Base-by-base conservation (phyloP, 1,139 yeast species). In the Hanseniaspora uvarum region DNA sequence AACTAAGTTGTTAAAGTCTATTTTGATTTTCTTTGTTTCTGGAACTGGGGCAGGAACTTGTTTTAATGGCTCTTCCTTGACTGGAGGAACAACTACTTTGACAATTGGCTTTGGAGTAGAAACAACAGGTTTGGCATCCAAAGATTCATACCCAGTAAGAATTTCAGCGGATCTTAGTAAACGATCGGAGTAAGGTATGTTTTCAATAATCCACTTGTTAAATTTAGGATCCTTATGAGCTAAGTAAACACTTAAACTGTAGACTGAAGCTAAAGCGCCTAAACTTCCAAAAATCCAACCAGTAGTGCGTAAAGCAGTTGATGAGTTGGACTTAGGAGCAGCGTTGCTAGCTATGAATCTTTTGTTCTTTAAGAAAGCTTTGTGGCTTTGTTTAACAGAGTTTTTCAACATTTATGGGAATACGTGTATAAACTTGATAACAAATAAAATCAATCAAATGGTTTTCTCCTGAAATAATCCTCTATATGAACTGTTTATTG, bases 141-240 rank as follows among this genome's bases (percentile, higher is more conserved):
- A 21, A 7, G 41, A 19, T 21, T 38, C 41, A 18, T 38, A 38
- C 11, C 41, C 41, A 38, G 41, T 38, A 12, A 38, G 16, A 10
- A 38, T 40, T 16, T 49, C 53, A 26, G 43, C 40, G 18, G 43
- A 49, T 19, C 43, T 49, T 38, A 49, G 26, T 12, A 31, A 24
- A 10, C 41, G 33, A 18, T 31, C 44, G 4, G 46, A 21, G 10
- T 30, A 12, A 16, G 53, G 53, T 23, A 33, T 31, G 23, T 49
- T 49, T 40, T 49, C 41, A 28, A 41, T 30, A 6, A 49, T 16
- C 53, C 53, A 49, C 14, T 21, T 18, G 23, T 49, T 44, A 37
- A 49, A 49, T 18, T 37, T 39, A 14, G 34, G 46, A 39, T 56
- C 59, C n/a, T 38, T 31, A 34, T 31, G 36, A 18, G 51, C 51